Evolutionary conservation across 176 grass and related monocot genomes (phyloP).

Genomic region (Avena atlantica): DNA sequence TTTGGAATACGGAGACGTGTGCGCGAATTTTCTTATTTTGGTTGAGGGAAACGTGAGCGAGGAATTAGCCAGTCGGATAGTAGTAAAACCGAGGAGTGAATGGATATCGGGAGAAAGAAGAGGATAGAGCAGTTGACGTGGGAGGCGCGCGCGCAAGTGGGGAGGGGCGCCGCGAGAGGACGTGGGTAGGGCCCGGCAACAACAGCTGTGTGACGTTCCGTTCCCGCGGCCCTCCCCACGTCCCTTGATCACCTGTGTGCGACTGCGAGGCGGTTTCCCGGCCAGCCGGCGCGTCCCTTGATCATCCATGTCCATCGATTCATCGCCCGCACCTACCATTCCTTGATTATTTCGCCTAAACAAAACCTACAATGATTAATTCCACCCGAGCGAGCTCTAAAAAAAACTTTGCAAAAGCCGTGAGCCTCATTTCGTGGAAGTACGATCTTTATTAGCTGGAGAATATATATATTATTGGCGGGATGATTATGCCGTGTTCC

Average conservation of each 20-base stretch:
- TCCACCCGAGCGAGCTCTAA: background rate
- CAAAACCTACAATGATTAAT: background rate
- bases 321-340: too few species aligned
- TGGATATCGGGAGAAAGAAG: background rate
- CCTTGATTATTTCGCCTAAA: too few species aligned
- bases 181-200: background rate
- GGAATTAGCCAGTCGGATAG: too few species aligned
- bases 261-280: background rate
- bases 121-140: background rate
- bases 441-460: background rate
- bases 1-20: too few species aligned
- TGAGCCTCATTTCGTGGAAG: background rate
- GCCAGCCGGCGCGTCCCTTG: too few species aligned
- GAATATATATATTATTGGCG: background rate
- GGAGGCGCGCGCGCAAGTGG: constrained; percentile 4
- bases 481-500: background rate
- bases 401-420: background rate
- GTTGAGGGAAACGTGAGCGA: too few species aligned
- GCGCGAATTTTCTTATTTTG: too few species aligned
- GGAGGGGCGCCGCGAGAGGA: background rate
- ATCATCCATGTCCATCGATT: too few species aligned
- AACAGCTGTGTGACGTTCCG: background rate
- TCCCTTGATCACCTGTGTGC: too few species aligned
- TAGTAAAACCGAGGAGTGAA: background rate
- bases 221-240: background rate